phyloP scores from a whole-genome alignment of 2,329 filamentous ascomycete species.

The Sporothrix luriei region DNA sequence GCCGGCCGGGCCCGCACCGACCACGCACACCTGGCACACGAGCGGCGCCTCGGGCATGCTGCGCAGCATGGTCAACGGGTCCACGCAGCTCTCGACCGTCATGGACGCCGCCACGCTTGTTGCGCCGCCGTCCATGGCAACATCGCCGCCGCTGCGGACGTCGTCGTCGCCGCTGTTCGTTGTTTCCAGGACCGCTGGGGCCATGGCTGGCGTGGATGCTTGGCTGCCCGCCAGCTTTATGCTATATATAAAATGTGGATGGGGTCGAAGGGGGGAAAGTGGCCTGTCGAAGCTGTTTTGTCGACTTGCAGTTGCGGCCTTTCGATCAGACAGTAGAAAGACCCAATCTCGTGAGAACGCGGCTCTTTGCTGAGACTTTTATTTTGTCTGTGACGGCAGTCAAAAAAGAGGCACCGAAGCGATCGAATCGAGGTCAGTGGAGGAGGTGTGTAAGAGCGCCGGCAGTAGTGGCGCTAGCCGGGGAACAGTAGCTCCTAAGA shows the following conservation, averaged over 20 bases:
- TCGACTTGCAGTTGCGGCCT: background rate
- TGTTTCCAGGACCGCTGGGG: conserved; percentile 44
- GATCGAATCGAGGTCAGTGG: conserved; percentile 4
- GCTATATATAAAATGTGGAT: no score
- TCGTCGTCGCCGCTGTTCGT: conserved; percentile 10
- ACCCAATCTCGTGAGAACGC: background rate
- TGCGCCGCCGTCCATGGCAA: conserved; percentile 40
- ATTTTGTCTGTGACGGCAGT: no score
- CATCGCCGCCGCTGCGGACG: conserved; percentile 36
- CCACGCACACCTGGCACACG: conserved; percentile 48
- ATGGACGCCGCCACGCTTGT: conserved; percentile 40
- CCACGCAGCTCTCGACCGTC: conserved; percentile 44
- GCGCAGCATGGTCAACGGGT: conserved; percentile 53
- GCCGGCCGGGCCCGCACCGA: conserved; percentile 60
- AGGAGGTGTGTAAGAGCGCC: conserved; percentile 17
- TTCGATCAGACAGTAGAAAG: background rate
- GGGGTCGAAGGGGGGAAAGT: background rate
- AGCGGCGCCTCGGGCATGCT: conserved; percentile 41
- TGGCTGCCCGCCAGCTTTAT: conserved; percentile 30
- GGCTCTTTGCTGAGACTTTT: background rate
- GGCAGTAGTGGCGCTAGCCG: background rate
- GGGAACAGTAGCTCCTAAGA: background rate
- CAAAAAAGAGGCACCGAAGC: background rate
- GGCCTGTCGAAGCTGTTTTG: background rate
- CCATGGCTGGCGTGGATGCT: conserved; percentile 39